A percentile compares a stretch with the other conserved stretches of the same genome.
Evolutionary conservation across 2,329 filamentous ascomycete species (phyloP).

Genomic region (Colletotrichum graminicola): DNA sequence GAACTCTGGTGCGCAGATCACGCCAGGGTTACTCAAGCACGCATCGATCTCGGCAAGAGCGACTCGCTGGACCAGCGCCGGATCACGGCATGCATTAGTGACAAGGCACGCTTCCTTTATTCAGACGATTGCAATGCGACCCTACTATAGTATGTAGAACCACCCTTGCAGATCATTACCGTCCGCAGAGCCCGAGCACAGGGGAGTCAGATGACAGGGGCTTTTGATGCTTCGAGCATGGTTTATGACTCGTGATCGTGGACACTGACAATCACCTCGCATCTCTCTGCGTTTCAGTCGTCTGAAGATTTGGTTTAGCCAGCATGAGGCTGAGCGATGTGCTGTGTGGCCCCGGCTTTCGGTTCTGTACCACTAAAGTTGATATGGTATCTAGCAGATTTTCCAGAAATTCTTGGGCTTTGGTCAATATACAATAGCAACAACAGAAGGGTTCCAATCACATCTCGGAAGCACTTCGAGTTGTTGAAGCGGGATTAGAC

Average conservation of each 20-base stretch:
- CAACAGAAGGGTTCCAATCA: not conserved
- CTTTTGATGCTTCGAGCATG: slow-evolving; percentile 22
- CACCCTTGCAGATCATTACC: not conserved
- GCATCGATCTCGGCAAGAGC: slow-evolving; percentile 22
- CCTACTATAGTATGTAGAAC: not conserved
- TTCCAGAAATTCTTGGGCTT: not conserved
- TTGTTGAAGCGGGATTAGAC: slow-evolving; percentile 33
- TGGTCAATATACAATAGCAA: not conserved
- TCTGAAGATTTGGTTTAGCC: not conserved
- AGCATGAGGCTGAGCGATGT: not conserved
- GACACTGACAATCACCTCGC: slow-evolving; percentile 9
- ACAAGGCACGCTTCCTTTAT: slow-evolving; percentile 4
- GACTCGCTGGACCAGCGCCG: slow-evolving; percentile 9
- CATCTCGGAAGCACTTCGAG: not conserved
- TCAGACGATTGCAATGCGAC: slow-evolving; percentile 16
- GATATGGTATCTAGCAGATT: not conserved
- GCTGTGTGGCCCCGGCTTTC: not conserved
- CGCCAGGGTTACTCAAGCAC: slow-evolving; percentile 14
- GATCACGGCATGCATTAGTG: slow-evolving; percentile 7
- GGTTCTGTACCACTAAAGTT: not conserved
- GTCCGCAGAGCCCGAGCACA: slow-evolving; percentile 10
- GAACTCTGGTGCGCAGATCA: slow-evolving; percentile 5
- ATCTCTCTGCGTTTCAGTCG: slow-evolving; percentile 3
- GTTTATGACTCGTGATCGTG: slow-evolving; percentile 35
- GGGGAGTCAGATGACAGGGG: slow-evolving; percentile 13